phyloP scores from a whole-genome alignment of 257 asterid genomes.

The Capsicum rhomboideum region DNA sequence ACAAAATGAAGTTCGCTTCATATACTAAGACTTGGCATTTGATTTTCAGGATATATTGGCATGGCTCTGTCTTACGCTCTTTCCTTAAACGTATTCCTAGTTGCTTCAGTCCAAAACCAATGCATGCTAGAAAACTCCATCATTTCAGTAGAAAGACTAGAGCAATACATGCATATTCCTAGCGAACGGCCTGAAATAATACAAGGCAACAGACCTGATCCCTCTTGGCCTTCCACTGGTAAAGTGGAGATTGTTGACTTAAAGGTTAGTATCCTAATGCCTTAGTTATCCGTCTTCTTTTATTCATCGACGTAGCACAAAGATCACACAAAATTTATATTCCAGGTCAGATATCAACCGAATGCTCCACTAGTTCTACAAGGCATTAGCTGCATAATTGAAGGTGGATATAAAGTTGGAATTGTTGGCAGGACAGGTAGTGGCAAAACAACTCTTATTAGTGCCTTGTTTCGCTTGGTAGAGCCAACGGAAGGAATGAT shows the following conservation, averaged over 20 bases:
- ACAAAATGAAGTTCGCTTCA: background rate
- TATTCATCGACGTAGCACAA: background rate
- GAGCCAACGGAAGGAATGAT: conserved; percentile 26
- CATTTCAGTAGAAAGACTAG: conserved; percentile 27
- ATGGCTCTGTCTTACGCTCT: conserved; percentile 36
- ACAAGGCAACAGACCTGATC: conserved; percentile 10
- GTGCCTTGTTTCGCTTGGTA: conserved; percentile 23
- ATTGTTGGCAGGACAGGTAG: conserved; percentile 36
- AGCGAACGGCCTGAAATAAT: conserved; percentile 26
- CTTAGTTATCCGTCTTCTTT: background rate
- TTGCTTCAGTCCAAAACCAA: conserved; percentile 6
- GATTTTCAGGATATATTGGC: conserved; percentile 26
- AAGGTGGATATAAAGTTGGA: conserved; percentile 28
- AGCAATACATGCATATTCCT: conserved; percentile 24
- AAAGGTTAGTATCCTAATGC: conserved; percentile 10
- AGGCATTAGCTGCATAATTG: conserved; percentile 20
- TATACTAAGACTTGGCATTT: background rate
- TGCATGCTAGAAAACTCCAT: conserved; percentile 28
- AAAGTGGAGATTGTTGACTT: conserved; percentile 19
- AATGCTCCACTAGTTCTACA: conserved; percentile 21
- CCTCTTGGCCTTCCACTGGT: conserved; percentile 20
- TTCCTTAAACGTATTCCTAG: conserved; percentile 20
- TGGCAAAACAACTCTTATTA: conserved; percentile 29
- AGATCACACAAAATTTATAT: background rate
- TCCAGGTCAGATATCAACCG: conserved; percentile 21